Evolutionary conservation across 495 filamentous ascomycete species (phyloP).

Genomic region (Penicillium malachiteum): DNA sequence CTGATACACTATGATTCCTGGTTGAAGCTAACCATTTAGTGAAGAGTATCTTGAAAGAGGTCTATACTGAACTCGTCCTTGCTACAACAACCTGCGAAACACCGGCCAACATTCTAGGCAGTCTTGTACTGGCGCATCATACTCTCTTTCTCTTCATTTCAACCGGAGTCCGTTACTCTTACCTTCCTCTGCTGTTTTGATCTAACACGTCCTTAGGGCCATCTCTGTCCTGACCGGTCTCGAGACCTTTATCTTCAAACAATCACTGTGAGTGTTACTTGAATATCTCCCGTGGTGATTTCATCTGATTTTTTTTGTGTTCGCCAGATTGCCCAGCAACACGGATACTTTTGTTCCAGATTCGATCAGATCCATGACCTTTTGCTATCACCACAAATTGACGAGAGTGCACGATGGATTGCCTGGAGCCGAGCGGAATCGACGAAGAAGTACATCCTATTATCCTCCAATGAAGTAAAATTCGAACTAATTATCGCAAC

Average conservation of each 20-base stretch:
- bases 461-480: too few relatives aligned
- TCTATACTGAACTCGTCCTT: neutral
- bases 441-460: constrained; percentile 4
- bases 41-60: constrained; percentile 2
- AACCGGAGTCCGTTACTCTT: constrained; percentile 1
- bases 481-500: too few relatives aligned
- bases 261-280: neutral
- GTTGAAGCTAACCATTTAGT: neutral
- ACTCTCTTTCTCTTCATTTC: constrained; percentile 12
- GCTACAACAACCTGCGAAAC: neutral
- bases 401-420: constrained; percentile 1
- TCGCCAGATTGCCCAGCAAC: constrained; percentile 1
- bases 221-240: constrained; percentile 2
- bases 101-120: neutral
- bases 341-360: constrained; percentile 6
- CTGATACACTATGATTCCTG: too few relatives aligned
- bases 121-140: constrained; percentile 8
- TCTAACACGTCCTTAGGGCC: neutral
- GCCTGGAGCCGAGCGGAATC: constrained; percentile 10
- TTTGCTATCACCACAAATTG: neutral
- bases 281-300: neutral
- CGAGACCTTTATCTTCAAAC: constrained; percentile 1
- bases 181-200: neutral
- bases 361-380: neutral
- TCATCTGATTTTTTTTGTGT: neutral